Base-by-base conservation (phyloP, 371 early-diverging fungal genomes). In the Mucor plumbeus region DNA sequence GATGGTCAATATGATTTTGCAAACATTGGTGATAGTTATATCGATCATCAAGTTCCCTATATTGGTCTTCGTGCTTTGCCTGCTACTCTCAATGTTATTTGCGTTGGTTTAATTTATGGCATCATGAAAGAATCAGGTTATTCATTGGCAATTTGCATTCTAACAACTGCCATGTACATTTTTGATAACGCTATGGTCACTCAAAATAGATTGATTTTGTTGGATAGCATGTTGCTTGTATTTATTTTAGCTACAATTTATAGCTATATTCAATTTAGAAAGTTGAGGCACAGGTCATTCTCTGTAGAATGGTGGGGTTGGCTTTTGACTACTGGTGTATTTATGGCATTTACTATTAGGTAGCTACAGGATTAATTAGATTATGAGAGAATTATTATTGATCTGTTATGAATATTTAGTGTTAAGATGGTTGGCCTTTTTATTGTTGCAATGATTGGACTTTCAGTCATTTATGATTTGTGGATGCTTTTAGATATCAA, bases 381-480 rank as follows among this genome's bases (percentile, higher is more conserved):
- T 57, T 0, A 10, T 9, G 47, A 41, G 0, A n/a, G 17, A 15
- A 38, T 36, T 14, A 5, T 19, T 65, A 26, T 13, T 53, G 31
- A 53, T 11, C 4, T 53, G 9, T 56, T 34, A 11, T 14, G n/a
- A 44, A 35, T 41, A 9, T 38, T 34, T 74, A 94, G 95, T 63
- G 94, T 96, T 74, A 99, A 99, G 75, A 88, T 98, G 91, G 99
- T 98, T 3, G 99, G 99, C 8, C 74, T 97, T 15, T 91, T 99
- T 68, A 87, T 94, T 11, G 89, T 98, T 8, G 86, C 85, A 4
- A 80, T 92, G 13, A 83, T 99, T 62, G 99, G 99, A 33, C 67
- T 91, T 15, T 92, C 94, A 4, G 93, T 92, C 0, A 55, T 98
- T n/a, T 77, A 84, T 59, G 99, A 99, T 72, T 85, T 99, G 31